phyloP scores from a whole-genome alignment of 108 stramenopile genomes.

The Nitzschia sp. region DNA sequence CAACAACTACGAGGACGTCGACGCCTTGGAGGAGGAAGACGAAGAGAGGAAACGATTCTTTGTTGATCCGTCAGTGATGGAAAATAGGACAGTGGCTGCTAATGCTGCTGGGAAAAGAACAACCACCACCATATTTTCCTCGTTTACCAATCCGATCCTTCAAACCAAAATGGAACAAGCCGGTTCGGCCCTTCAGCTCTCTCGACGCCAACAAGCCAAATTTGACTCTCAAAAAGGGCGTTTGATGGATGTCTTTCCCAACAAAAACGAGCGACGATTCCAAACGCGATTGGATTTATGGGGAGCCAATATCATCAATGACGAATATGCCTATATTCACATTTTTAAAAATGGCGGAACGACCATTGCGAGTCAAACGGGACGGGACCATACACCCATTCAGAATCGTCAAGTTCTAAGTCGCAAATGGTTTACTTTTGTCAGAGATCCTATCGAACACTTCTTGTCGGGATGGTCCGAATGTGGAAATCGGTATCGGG shows the following conservation, averaged over 20 bases:
- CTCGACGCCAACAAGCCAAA: background rate
- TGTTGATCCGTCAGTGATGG: too few relatives aligned
- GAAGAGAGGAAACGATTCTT: too few relatives aligned
- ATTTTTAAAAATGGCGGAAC: slow-evolving; percentile 35
- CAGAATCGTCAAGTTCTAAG: slow-evolving; percentile 11
- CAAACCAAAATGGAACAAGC: too few relatives aligned
- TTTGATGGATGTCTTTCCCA: background rate
- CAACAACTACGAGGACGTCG: too few relatives aligned
- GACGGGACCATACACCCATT: background rate
- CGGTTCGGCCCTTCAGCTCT: too few relatives aligned
- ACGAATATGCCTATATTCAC: slow-evolving; percentile 22
- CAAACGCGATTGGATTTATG: background rate
- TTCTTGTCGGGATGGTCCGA: slow-evolving; percentile 32
- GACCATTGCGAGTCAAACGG: slow-evolving; percentile 14
- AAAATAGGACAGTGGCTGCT: too few relatives aligned
- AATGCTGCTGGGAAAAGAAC: too few relatives aligned
- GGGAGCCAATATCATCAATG: slow-evolving; percentile 13
- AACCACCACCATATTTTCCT: too few relatives aligned
- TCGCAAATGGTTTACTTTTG: slow-evolving; percentile 17
- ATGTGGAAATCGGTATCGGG: slow-evolving; percentile 10
- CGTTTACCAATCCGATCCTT: too few relatives aligned
- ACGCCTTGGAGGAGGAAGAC: too few relatives aligned
- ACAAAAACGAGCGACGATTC: background rate
- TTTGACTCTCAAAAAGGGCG: background rate
- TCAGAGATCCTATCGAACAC: slow-evolving; percentile 32